Evolutionary conservation across 1,139 yeast species (phyloP).

Genomic region (Zygosaccharomyces pseudobailii): DNA sequence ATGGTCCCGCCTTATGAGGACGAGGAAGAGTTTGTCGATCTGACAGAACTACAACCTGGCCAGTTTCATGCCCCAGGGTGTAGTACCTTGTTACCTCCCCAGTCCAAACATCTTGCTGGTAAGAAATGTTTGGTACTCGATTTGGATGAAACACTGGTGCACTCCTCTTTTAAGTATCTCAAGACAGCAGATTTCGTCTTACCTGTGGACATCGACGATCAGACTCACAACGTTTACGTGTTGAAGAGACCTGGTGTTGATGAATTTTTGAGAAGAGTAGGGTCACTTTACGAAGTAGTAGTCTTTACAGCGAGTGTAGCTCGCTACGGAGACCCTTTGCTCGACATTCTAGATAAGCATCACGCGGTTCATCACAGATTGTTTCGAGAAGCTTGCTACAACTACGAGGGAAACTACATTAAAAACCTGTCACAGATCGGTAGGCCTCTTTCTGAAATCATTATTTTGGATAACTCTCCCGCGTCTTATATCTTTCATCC

Average conservation of each 20-base stretch:
- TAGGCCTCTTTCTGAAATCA: conserved; percentile 77
- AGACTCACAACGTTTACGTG: conserved; percentile 89
- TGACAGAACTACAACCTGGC: conserved; percentile 62
- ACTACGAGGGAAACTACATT: conserved; percentile 86
- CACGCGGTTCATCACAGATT: conserved; percentile 81
- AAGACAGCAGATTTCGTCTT: conserved; percentile 93
- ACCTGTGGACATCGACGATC: conserved; percentile 86
- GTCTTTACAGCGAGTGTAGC: conserved; percentile 95
- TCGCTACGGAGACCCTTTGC: conserved; percentile 91
- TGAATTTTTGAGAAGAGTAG: conserved; percentile 78
- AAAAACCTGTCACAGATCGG: conserved; percentile 93
- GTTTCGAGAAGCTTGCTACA: conserved; percentile 80
- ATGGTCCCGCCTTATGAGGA: conserved; percentile 20
- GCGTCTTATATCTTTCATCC: conserved; percentile 97
- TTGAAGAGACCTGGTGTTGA: conserved; percentile 98
- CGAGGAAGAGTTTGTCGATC: conserved; percentile 40
- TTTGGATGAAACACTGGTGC: conserved; percentile 93
- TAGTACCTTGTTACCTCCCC: conserved; percentile 58
- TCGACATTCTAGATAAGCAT: conserved; percentile 70
- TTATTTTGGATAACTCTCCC: conserved; percentile 94
- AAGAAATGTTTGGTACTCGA: conserved; percentile 88
- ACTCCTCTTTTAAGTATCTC: conserved; percentile 86
- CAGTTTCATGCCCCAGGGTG: conserved; percentile 60
- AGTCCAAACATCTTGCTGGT: conserved; percentile 38
- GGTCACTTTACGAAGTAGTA: conserved; percentile 86